Percentiles rank a stretch among this genome's conserved stretches.
Evolutionary conservation across 345 rosid species (phyloP).

Genomic region (Turnera subulata): DNA sequence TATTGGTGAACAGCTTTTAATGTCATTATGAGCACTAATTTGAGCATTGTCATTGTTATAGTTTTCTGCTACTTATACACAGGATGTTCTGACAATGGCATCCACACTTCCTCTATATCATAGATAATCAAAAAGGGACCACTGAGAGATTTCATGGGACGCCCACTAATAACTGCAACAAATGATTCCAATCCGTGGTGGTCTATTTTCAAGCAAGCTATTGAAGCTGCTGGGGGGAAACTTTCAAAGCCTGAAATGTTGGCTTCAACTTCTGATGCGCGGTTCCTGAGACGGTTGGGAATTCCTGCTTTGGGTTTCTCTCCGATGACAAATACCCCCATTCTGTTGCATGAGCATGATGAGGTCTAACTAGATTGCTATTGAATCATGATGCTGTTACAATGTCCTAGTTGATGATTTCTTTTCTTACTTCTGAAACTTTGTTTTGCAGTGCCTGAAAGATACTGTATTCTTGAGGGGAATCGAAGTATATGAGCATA

Average conservation of each 20-base stretch:
- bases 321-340: slow-evolving; percentile 79
- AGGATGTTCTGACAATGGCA: too few relatives aligned
- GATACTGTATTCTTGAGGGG: slow-evolving; percentile 72
- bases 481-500: slow-evolving; percentile 68
- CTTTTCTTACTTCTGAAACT: slow-evolving; percentile 5
- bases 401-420: not conserved
- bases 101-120: slow-evolving; percentile 6
- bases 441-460: slow-evolving; percentile 52
- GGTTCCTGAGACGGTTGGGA: slow-evolving; percentile 55
- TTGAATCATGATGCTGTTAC: not conserved
- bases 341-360: slow-evolving; percentile 79
- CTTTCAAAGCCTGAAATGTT: slow-evolving; percentile 82
- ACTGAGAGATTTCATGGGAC: slow-evolving; percentile 51
- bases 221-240: slow-evolving; percentile 68
- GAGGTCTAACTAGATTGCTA: slow-evolving; percentile 49
- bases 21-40: too few relatives aligned
- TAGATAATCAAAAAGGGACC: slow-evolving; percentile 62
- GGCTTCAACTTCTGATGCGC: slow-evolving; percentile 85
- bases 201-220: slow-evolving; percentile 65
- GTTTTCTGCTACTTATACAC: too few relatives aligned
- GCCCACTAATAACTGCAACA: slow-evolving; percentile 57
- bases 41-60: too few relatives aligned
- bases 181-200: slow-evolving; percentile 91
- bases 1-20: too few relatives aligned
- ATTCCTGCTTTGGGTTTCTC: slow-evolving; percentile 85